Base-by-base conservation (phyloP, 371 early-diverging fungal species). In the Dichotomocladium elegans region DNA sequence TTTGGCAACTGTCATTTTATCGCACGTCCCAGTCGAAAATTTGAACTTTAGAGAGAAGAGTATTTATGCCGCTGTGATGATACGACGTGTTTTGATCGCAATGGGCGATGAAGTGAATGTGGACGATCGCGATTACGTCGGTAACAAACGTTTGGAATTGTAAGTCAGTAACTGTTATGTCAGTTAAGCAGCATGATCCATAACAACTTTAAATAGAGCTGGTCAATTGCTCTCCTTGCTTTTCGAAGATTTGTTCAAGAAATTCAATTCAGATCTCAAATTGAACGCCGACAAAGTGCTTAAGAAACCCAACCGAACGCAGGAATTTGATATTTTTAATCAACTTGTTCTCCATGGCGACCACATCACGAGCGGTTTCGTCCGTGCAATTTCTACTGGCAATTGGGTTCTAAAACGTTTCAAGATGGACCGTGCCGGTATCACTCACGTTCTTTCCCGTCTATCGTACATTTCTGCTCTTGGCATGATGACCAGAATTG, bases 391-490 rank as follows among this genome's bases (percentile, higher is more conserved):
- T 53, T 95, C 98, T 2, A 94, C 99, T 0, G 99, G 99, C 26
- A 99, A 99, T 69, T 99, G 99, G 99, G 92, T 87, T 42, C 80
- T 99, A 54, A 99, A 98, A 78, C 95, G 99, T 67, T 99, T 99
- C 86, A 98, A 95, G 80, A 99, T 99, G 99, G 99, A 99, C 65
- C 86, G 99, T 40, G 94, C 98, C 15, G 99, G 99, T 50, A 94
- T 99, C 31, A 99, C 99, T 5, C 99, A 99, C 58, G 98, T 99
- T 2, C 74, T 99, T 35, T 90, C 94, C 31, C 89, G 99, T 28
- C 81, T 99, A 28, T 92, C 93, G 46, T 99, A 98, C 64, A 95
- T 99, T 51, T 87, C 94, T 5, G 99, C 99, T 0, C 75, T 99
- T 51, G 99, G 99, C 55, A 99, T 99, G 99, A 95, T 99, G 92